Conservation (phyloP, 345 rosid species). For the Kernera saxatilis region DNA sequence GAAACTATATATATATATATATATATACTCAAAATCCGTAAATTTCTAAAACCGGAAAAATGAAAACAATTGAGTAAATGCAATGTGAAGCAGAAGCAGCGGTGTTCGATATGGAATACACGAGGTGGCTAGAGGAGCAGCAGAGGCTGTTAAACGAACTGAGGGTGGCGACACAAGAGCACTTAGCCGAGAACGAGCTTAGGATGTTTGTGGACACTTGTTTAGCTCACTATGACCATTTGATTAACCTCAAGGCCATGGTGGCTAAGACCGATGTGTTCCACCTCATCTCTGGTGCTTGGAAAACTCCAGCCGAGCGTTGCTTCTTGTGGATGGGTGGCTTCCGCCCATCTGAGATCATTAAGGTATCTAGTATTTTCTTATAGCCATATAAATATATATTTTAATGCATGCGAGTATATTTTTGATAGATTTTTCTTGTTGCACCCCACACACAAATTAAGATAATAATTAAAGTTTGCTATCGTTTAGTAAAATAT, state of each 20-base stretch:
- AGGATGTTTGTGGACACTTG: slow-evolving; percentile 73
- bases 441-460: not conserved
- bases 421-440: not conserved
- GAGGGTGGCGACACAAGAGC: slow-evolving; percentile 85
- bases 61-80: slow-evolving; percentile 2
- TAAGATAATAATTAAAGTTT: not conserved
- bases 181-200: slow-evolving; percentile 80
- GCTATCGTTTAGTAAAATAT: not conserved
- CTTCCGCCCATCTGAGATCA: slow-evolving; percentile 92
- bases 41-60: not conserved
- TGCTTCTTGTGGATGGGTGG: slow-evolving; percentile 99
- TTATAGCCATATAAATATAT: not conserved
- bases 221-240: slow-evolving; percentile 73
- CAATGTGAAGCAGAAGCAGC: slow-evolving; percentile 56
- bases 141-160: slow-evolving; percentile 77
- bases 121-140: slow-evolving; percentile 89
- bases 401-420: not conserved
- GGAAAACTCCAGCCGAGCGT: slow-evolving; percentile 99
- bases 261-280: slow-evolving; percentile 83
- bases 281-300: slow-evolving; percentile 86
- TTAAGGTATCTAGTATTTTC: slow-evolving; percentile 51
- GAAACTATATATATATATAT: too few relatives aligned
- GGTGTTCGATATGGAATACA: slow-evolving; percentile 78
- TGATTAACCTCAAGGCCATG: slow-evolving; percentile 72
- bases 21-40: not conserved